Conservation (phyloP, 2,329 filamentous ascomycete genomes). For the Trichoderma cornu-damae region DNA sequence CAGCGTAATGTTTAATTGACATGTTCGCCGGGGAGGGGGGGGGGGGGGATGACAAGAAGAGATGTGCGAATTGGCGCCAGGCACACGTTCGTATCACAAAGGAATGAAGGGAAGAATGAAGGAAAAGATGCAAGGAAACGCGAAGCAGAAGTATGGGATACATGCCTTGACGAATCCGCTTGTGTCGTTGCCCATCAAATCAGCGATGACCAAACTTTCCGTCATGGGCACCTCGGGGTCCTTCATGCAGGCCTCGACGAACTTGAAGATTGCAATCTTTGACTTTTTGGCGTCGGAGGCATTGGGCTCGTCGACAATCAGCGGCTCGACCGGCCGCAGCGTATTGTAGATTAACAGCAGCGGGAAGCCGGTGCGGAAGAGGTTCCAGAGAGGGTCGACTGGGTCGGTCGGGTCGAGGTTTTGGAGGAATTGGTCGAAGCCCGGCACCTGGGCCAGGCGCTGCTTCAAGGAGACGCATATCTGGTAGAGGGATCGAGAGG, state of each 20-base stretch:
- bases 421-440: constrained; percentile 69
- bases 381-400: constrained; percentile 85
- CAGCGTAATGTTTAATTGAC: no score
- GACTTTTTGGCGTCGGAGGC: constrained; percentile 67
- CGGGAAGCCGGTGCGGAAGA: constrained; percentile 76
- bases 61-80: not conserved
- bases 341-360: constrained; percentile 86
- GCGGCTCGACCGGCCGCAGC: constrained; percentile 62
- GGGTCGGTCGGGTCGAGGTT: constrained; percentile 69
- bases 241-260: constrained; percentile 81
- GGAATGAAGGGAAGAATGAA: not conserved
- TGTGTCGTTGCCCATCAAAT: constrained; percentile 89
- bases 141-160: no score
- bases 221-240: constrained; percentile 74
- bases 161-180: constrained; percentile 91
- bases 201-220: constrained; percentile 87
- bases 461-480: constrained; percentile 83
- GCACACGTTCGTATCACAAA: no score
- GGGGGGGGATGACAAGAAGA: no score
- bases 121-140: not conserved
- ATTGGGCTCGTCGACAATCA: constrained; percentile 61
- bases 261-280: constrained; percentile 87
- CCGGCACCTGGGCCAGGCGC: constrained; percentile 75
- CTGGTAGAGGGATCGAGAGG: constrained; percentile 87
- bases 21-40: no score